Percentiles rank a stretch among this genome's conserved stretches.
Evolutionary conservation across 495 filamentous ascomycete species (phyloP).

Genomic region (Thermochaetoides thermophila): DNA sequence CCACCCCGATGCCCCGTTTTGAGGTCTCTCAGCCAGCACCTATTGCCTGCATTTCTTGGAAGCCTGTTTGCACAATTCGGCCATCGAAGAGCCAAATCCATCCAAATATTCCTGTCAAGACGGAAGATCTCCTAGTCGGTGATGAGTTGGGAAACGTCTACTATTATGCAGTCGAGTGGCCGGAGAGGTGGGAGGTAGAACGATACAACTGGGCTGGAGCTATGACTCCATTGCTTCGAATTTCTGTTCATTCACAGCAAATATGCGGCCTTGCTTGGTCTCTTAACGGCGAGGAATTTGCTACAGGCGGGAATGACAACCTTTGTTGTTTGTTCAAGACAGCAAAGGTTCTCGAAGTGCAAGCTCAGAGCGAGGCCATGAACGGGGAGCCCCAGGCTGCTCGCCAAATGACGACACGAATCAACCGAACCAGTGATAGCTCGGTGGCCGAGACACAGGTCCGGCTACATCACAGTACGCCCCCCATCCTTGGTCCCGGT

Average conservation of each 20-base stretch:
- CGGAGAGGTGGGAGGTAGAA: slow-evolving; percentile 38
- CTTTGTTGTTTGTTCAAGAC: slow-evolving; percentile 67
- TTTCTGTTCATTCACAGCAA: slow-evolving; percentile 73
- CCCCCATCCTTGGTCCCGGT: slow-evolving; percentile 22
- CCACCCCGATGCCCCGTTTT: slow-evolving; percentile 42
- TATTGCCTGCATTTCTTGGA: slow-evolving; percentile 65
- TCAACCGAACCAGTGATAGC: slow-evolving; percentile 1
- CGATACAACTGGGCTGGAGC: slow-evolving; percentile 54
- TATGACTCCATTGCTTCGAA: slow-evolving; percentile 61
- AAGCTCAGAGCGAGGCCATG: not conserved
- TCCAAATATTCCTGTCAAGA: slow-evolving; percentile 29
- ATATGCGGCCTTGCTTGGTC: slow-evolving; percentile 91
- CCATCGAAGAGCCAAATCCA: slow-evolving; percentile 21
- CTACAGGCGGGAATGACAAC: slow-evolving; percentile 89
- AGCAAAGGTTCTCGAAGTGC: slow-evolving; percentile 35
- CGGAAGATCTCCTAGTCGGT: slow-evolving; percentile 76
- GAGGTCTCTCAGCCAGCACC: slow-evolving; percentile 52
- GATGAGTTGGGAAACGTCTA: slow-evolving; percentile 78
- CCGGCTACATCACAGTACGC: not conserved
- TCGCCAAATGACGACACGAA: not conserved
- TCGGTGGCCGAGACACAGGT: slow-evolving; percentile 6
- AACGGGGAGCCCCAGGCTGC: slow-evolving; percentile 2
- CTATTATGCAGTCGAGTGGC: slow-evolving; percentile 87
- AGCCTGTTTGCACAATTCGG: slow-evolving; percentile 32
- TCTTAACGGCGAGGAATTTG: slow-evolving; percentile 57